Evolutionary conservation across 345 rosid genomes (phyloP), one percentile per base, ranked within the genome.

Genomic region (Pistacia integerrima): DNA sequence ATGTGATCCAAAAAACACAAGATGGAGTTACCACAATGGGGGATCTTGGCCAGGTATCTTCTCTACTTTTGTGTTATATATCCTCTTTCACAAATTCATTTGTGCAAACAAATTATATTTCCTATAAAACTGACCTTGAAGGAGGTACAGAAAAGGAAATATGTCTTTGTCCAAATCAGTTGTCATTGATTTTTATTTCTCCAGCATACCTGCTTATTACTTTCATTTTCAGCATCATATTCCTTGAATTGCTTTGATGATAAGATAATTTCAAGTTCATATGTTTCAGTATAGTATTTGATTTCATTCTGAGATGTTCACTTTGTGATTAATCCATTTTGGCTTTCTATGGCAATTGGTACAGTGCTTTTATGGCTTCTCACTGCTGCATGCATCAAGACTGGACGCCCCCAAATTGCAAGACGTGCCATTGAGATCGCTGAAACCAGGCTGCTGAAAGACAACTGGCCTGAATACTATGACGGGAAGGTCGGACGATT

Each of bases 21-120:
- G 97, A 68, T 95, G 99, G 98, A 95, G 99, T 72, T 95, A 95
- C 85, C 99, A 95, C 84, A 95, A 95, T 66, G 98, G 97, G 52
- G 99, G 99, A 74, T 95, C 99, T 66, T 95, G 98, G 99, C 97
- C 99, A 87, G 99, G 98, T 93, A 85, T 65, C 68, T 54, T 72
- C 66, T 60, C 10, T 16, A 11, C 38, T 67, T 60, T 41, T 41
- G 46, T 41, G 9, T 41, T 41, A 41, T 58, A 54, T 12, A 25
- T 25, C 49, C 51, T 64, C 13, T 12, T 14, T 54, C 7, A 54
- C 57, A 54, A 54, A 54, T 54, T 54, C 57, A 54, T 41, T 59
- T 20, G 10, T 30, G 3, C 33, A 30, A 30, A 30, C 2, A 30
- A 30, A 30, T 30, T 30, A 30, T 30, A 30, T 30, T 30, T 30